Base-by-base conservation (phyloP, 495 filamentous ascomycete species). In the Pseudomonodictys pantanalensis region DNA sequence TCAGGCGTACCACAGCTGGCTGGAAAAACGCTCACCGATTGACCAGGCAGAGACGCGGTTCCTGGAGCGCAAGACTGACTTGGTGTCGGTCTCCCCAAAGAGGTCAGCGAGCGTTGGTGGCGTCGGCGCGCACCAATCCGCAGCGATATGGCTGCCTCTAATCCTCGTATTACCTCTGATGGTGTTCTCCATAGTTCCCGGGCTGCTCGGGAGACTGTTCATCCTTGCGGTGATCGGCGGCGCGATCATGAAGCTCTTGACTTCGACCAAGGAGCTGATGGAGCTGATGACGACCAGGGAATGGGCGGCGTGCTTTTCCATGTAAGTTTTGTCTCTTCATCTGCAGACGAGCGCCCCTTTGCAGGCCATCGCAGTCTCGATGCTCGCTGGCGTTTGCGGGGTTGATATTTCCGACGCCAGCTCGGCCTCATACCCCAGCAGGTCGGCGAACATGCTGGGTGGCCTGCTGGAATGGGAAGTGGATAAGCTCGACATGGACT, bases 41-140 rank as follows among this genome's bases (percentile, higher is more conserved):
- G 81, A 80, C 20, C 78, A 83, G 18, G 68, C 71, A n/a, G 90
- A 92, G 69, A 78, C 82, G 0, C 79, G 77, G 33, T 92, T 92
- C 68, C 76, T 95, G 5, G 79, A 88, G 32, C 73, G 82, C 18
- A 68, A 74, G 18, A 75, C 80, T 6, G 90, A 95, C 63, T 81
- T 95, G 12, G 51, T 68, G n/a, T 26, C 60, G 3, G 28, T 68
- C 15, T 46, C 59, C 17, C 52, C 52, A 24, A 48, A 52, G 20
- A 54, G 41, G 45, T 29, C 56, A 60, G 56, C 56, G n/a, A 45
- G 29, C 52, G 51, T 57, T 52, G 56, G 57, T 65, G 58, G 58
- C 54, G 64, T 49, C 5, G 49, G 44, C 2, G 29, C 30, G n/a
- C 44, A 54, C 22, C 59, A 67, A 38, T 63, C 58, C 30, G 41